A percentile compares a stretch with the other conserved stretches of the same genome.
Evolutionary conservation across 1,284 basidiomycete genomes (phyloP).

Genomic region (Malassezia psittaci): DNA sequence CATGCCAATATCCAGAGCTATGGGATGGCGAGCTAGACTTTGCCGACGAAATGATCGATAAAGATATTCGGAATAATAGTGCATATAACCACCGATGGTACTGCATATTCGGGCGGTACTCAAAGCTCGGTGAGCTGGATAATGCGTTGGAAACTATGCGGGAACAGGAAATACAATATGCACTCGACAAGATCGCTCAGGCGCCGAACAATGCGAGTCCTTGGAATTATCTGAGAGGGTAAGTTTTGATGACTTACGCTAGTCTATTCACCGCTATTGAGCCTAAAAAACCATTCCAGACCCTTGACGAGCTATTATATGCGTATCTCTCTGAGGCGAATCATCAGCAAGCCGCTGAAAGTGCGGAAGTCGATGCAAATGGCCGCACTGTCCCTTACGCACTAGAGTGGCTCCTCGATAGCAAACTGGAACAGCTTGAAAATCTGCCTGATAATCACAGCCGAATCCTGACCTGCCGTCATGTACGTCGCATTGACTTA

Average conservation of each 20-base stretch:
- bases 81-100: slow-evolving; percentile 98
- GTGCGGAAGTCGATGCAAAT: slow-evolving; percentile 20
- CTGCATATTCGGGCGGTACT: slow-evolving; percentile 56
- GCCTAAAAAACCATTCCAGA: background rate
- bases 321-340: slow-evolving; percentile 17
- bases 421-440: background rate
- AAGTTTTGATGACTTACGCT: background rate
- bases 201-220: slow-evolving; percentile 36
- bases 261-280: slow-evolving; percentile 1
- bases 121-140: background rate
- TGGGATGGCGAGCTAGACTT: slow-evolving; percentile 72
- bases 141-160: slow-evolving; percentile 49
- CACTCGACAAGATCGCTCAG: slow-evolving; percentile 17
- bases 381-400: slow-evolving; percentile 21
- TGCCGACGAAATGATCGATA: slow-evolving; percentile 62
- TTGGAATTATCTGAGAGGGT: slow-evolving; percentile 41
- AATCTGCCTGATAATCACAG: background rate
- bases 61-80: slow-evolving; percentile 86
- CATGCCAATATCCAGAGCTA: slow-evolving; percentile 48
- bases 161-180: slow-evolving; percentile 42
- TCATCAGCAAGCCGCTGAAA: slow-evolving; percentile 15
- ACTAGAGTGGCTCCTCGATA: slow-evolving; percentile 29
- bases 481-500: background rate
- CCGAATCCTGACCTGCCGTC: background rate
- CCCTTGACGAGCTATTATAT: background rate